Evolutionary conservation across 331 rosid species (phyloP).

Genomic region (Pyracantha coccinea): DNA sequence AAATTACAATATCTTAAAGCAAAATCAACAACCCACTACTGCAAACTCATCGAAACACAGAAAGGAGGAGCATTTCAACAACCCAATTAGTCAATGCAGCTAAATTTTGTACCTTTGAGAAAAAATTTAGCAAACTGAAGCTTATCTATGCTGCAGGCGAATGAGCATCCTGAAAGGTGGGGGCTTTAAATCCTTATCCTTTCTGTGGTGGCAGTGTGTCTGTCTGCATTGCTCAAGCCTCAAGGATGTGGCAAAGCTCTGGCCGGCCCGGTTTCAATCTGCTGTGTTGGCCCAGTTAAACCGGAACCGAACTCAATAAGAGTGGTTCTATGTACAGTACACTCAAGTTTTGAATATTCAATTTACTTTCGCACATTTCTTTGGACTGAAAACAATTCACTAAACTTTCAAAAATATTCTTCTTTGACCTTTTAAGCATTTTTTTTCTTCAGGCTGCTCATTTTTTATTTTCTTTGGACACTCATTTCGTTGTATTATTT

Average conservation of each 20-base stretch:
- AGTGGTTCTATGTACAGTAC: no score
- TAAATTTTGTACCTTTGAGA: constrained; percentile 30
- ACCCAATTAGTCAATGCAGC: constrained; percentile 13
- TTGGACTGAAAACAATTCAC: no score
- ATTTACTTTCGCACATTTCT: no score
- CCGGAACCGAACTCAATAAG: no score
- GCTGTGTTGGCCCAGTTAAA: background rate
- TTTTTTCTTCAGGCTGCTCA: no score
- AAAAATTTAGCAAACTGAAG: constrained; percentile 7
- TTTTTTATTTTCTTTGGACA: no score
- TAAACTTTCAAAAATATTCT: no score
- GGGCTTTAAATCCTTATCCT: constrained; percentile 76
- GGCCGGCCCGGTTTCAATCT: background rate
- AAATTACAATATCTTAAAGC: background rate
- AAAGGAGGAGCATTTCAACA: constrained; percentile 11
- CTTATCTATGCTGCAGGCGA: constrained; percentile 20
- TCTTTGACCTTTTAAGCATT: no score
- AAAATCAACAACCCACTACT: constrained; percentile 13
- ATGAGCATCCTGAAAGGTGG: constrained; percentile 45
- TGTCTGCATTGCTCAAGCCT: constrained; percentile 8
- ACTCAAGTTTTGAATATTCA: no score
- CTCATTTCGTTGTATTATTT: no score
- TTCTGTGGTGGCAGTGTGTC: background rate
- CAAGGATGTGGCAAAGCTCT: background rate
- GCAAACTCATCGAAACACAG: background rate